A percentile compares a stretch with the other conserved stretches of the same genome.
These are phyloP conservation scores for Termitomyces sp. DNA, from an alignment of 768 basidiomycete genomes.

Conservation along the genomic window DNA sequence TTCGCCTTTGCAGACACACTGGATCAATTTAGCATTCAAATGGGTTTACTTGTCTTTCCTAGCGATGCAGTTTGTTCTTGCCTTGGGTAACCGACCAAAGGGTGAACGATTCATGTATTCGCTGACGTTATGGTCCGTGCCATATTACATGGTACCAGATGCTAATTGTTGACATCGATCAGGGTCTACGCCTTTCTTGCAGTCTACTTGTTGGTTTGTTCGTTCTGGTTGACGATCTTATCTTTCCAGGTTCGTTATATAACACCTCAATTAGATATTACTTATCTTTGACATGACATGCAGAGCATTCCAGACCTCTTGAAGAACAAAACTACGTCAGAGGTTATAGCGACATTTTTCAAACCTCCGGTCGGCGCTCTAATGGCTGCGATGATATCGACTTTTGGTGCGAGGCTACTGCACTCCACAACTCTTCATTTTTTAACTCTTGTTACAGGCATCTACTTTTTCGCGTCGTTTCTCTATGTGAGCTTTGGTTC, in stretches of 20 bases:
- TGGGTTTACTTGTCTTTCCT: slow-evolving; percentile 88
- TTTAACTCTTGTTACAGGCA: slow-evolving; percentile 37
- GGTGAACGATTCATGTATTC: slow-evolving; percentile 77
- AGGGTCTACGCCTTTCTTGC: slow-evolving; percentile 86
- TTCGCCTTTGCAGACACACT: slow-evolving; percentile 61
- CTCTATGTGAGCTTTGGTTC: slow-evolving; percentile 62
- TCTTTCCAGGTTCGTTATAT: slow-evolving; percentile 64
- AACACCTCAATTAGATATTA: not conserved
- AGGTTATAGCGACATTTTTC: slow-evolving; percentile 63
- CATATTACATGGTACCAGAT: not conserved
- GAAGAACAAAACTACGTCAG: slow-evolving; percentile 39
- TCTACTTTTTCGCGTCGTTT: slow-evolving; percentile 81
- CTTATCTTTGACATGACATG: not conserved
- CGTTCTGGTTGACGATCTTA: slow-evolving; percentile 76
- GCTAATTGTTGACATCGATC: slow-evolving; percentile 6
- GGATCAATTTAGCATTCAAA: slow-evolving; percentile 79
- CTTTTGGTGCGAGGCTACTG: slow-evolving; percentile 57
- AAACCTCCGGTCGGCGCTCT: slow-evolving; percentile 74
- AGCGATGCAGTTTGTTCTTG: slow-evolving; percentile 66
- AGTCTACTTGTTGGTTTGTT: slow-evolving; percentile 83
- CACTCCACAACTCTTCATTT: not conserved
- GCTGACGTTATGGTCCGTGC: slow-evolving; percentile 64
- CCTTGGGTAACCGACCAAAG: slow-evolving; percentile 79
- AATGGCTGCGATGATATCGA: slow-evolving; percentile 85
- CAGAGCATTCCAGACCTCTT: slow-evolving; percentile 54